Conservation (phyloP, 306 rosid genomes). For the Chamaecrista fasciculata region DNA sequence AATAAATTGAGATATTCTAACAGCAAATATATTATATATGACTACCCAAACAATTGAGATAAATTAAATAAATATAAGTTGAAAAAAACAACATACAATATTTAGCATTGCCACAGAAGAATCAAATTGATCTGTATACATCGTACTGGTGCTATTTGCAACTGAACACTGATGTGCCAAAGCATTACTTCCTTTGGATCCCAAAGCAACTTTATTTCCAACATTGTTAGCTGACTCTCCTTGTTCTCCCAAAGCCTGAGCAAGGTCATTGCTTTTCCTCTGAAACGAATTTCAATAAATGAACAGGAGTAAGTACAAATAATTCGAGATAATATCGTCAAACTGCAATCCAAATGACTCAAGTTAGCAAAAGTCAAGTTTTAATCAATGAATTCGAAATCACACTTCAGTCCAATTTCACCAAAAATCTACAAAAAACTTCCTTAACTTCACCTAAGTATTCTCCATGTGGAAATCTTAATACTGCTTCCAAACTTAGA, state of each 20-base stretch:
- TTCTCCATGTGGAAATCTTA: not conserved
- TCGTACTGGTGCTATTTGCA: constrained; percentile 40
- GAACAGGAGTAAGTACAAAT: constrained; percentile 30
- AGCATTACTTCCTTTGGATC: constrained; percentile 64
- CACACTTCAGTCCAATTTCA: constrained; percentile 4
- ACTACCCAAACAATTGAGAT: constrained; percentile 14
- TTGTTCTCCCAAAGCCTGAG: constrained; percentile 67
- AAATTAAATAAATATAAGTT: constrained; percentile 20
- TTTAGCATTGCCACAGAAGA: constrained; percentile 63
- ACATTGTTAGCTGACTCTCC: constrained; percentile 48
- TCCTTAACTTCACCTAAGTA: not conserved
- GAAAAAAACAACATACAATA: constrained; percentile 45
- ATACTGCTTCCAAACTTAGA: constrained; percentile 7
- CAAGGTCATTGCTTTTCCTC: constrained; percentile 72
- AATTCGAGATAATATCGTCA: constrained; percentile 12
- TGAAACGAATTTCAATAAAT: constrained; percentile 41
- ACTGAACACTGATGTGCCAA: constrained; percentile 47
- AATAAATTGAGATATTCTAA: constrained; percentile 11
- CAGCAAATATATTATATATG: not conserved
- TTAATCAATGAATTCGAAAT: constrained; percentile 10
- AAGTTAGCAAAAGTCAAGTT: constrained; percentile 22
- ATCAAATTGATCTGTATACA: constrained; percentile 79
- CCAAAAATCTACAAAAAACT: constrained; percentile 13
- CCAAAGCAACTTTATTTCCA: constrained; percentile 61
- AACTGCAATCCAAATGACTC: constrained; percentile 25